Evolutionary conservation across 768 basidiomycete genomes (phyloP).

Genomic region (Boletus reticuloceps): DNA sequence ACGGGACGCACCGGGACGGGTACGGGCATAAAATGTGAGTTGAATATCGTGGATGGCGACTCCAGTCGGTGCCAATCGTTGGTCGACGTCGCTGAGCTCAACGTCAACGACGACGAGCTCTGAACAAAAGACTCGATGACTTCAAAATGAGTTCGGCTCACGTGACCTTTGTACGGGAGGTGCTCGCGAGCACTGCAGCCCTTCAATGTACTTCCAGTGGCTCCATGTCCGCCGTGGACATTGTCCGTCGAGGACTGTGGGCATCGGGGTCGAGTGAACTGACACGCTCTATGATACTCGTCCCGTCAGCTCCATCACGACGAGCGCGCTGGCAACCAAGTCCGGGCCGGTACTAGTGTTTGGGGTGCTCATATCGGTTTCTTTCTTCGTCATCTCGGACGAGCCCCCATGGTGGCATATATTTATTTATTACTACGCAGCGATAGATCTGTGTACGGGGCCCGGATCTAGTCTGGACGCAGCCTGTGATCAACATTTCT

Average conservation of each 20-base stretch:
- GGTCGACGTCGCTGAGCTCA: constrained; percentile 2
- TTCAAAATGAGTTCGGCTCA: constrained; percentile 16
- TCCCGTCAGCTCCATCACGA: constrained; percentile 7
- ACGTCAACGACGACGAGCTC: constrained; percentile 12
- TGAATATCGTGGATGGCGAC: not conserved
- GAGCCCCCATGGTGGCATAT: too few species aligned
- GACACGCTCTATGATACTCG: not conserved
- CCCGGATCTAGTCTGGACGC: not conserved
- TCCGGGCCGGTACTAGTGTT: not conserved
- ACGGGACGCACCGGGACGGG: constrained; percentile 7
- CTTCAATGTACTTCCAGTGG: too few species aligned
- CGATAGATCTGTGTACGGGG: not conserved
- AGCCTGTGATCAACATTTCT: too few species aligned
- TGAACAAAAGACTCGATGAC: constrained; percentile 2
- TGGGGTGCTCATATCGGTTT: too few species aligned
- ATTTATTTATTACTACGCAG: too few species aligned
- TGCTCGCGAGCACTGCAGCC: not conserved
- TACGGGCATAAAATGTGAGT: not conserved
- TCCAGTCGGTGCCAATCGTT: not conserved
- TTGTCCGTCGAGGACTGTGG: not conserved
- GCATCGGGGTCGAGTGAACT: not conserved
- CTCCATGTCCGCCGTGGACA: not conserved
- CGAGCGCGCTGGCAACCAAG: constrained; percentile 18
- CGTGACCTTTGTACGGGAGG: constrained; percentile 12
- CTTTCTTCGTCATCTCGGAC: too few species aligned